Evolutionary conservation across 2,329 filamentous ascomycete species (phyloP).

Genomic region (Aureobasidium vineae): DNA sequence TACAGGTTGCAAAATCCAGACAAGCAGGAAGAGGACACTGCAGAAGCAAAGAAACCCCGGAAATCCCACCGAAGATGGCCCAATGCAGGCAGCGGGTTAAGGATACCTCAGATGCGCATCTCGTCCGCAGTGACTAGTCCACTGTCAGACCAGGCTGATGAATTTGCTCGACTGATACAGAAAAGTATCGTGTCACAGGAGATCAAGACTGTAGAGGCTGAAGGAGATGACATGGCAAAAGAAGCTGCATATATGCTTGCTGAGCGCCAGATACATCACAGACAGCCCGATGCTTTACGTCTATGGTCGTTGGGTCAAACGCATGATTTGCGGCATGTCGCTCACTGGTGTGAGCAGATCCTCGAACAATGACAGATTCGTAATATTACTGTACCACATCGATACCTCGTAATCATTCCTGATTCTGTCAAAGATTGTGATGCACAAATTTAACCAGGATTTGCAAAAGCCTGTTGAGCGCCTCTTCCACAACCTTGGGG

Average conservation of each 20-base stretch:
- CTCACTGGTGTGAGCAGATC: constrained; percentile 29
- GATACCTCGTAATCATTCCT: not conserved
- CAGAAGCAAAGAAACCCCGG: constrained; percentile 27
- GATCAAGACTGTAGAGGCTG: constrained; percentile 23
- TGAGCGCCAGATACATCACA: constrained; percentile 26
- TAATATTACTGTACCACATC: not conserved
- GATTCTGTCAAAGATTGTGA: not conserved
- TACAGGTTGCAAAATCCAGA: constrained; percentile 1
- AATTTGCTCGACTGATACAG: constrained; percentile 43
- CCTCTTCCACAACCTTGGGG: not conserved
- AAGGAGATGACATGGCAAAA: constrained; percentile 23
- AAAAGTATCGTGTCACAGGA: constrained; percentile 42
- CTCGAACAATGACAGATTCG: not conserved
- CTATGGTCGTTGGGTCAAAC: constrained; percentile 25
- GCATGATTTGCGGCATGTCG: constrained; percentile 19
- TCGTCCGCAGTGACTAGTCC: constrained; percentile 41
- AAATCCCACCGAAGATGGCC: constrained; percentile 45
- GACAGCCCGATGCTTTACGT: constrained; percentile 14
- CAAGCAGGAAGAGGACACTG: not conserved
- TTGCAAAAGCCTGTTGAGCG: not conserved
- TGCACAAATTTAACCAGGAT: too few species aligned
- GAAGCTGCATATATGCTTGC: constrained; percentile 29
- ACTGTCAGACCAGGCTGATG: constrained; percentile 43
- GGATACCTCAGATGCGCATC: constrained; percentile 45
- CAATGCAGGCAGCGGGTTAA: constrained; percentile 41